Conservation (phyloP, 108 stramenopile genomes). For the Nitzschia palea region DNA sequence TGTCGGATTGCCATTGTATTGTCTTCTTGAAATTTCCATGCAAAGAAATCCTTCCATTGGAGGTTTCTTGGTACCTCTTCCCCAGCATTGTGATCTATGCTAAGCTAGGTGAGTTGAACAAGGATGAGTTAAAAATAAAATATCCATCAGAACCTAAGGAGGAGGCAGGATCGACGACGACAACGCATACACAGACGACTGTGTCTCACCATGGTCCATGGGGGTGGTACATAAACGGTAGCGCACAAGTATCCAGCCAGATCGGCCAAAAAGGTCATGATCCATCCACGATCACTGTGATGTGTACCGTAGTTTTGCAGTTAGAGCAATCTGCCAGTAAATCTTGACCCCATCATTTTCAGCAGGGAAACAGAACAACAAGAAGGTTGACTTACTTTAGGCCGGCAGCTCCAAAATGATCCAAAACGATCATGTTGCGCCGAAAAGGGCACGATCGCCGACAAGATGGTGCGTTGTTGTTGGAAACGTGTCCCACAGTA, state of each 20-base stretch:
- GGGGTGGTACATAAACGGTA: constrained; percentile 1
- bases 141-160: not conserved
- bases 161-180: not conserved
- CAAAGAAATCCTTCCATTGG: not conserved
- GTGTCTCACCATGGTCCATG: constrained; percentile 2
- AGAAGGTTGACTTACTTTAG: not conserved
- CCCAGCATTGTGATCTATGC: not conserved
- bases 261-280: not conserved
- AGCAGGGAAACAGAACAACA: not conserved
- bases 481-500: too few relatives aligned
- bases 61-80: not conserved
- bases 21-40: not conserved
- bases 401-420: not conserved
- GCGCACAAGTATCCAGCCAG: constrained; percentile 11
- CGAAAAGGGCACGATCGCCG: constrained; percentile 1
- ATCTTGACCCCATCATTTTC: not conserved
- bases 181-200: not conserved
- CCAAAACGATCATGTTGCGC: constrained; percentile 1
- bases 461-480: too few relatives aligned
- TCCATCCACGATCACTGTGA: constrained; percentile 3
- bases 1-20: not conserved
- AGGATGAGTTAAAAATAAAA: too few relatives aligned
- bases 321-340: not conserved
- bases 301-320: too few relatives aligned
- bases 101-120: too few relatives aligned